Conservation (phyloP, 345 rosid species). For the Acer campestre region DNA sequence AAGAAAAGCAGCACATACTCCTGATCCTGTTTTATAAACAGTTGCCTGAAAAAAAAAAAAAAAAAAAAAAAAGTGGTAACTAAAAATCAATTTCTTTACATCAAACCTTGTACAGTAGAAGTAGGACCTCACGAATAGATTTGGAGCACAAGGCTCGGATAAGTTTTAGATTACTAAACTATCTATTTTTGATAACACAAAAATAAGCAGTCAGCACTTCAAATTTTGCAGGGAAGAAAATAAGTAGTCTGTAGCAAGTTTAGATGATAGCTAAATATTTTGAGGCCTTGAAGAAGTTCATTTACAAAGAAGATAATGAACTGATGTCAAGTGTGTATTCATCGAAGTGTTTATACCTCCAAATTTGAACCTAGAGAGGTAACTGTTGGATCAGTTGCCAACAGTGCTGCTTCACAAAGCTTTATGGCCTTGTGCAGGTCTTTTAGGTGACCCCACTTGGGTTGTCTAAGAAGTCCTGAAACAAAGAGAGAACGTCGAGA, state of each 20-base stretch:
- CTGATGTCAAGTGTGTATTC: background rate
- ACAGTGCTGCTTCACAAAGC: constrained; percentile 76
- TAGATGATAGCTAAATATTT: background rate
- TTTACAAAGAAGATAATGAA: background rate
- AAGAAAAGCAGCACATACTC: constrained; percentile 83
- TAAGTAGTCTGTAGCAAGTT: background rate
- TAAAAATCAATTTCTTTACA: background rate
- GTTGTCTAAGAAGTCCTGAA: constrained; percentile 80
- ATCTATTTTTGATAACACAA: background rate
- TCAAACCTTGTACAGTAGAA: background rate
- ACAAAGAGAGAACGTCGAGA: constrained; percentile 11
- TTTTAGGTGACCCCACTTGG: constrained; percentile 94
- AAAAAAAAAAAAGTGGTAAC: constrained; percentile 10
- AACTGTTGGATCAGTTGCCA: constrained; percentile 72
- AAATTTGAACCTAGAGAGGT: constrained; percentile 72
- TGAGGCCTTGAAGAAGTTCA: constrained; percentile 13
- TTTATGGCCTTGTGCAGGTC: constrained; percentile 91
- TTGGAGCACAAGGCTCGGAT: background rate
- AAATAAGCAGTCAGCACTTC: background rate
- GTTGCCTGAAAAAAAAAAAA: constrained; percentile 54
- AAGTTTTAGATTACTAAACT: background rate
- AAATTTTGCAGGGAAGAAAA: background rate
- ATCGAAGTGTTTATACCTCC: constrained; percentile 54
- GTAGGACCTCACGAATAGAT: background rate
- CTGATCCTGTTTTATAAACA: constrained; percentile 68